These are phyloP conservation scores for Exobasidium cylindrosporum DNA, from an alignment of 1,284 basidiomycete species.

Conservation along the genomic window DNA sequence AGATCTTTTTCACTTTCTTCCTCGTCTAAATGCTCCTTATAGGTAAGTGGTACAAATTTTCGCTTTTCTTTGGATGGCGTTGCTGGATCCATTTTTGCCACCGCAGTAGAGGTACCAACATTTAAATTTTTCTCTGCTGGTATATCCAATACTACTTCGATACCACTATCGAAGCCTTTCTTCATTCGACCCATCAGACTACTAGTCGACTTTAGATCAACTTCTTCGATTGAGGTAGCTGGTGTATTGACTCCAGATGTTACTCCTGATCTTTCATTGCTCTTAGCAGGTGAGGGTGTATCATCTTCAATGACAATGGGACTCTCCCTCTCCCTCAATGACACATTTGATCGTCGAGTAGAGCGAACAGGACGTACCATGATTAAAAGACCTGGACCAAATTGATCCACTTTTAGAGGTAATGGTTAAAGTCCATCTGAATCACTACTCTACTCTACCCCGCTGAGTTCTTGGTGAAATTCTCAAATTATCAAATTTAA, in stretches of 20 bases:
- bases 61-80: too few relatives aligned
- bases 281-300: conserved; percentile 5
- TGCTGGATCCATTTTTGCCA: conserved; percentile 10
- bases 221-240: not conserved
- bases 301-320: conserved; percentile 5
- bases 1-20: not conserved
- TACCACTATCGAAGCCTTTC: not conserved
- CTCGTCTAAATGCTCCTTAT: not conserved
- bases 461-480: too few relatives aligned
- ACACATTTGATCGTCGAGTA: not conserved
- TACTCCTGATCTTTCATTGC: not conserved
- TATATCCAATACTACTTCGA: not conserved
- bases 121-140: not conserved
- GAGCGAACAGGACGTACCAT: not conserved
- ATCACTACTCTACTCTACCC: too few relatives aligned
- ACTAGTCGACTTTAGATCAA: too few relatives aligned
- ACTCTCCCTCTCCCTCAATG: not conserved
- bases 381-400: too few relatives aligned
- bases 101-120: not conserved
- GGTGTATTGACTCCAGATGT: conserved; percentile 9
- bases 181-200: too few relatives aligned
- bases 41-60: too few relatives aligned
- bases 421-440: too few relatives aligned
- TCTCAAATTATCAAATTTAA: too few relatives aligned
- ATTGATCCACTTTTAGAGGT: too few relatives aligned